phyloP scores from a whole-genome alignment of 176 grass and related monocot genomes.

The Zoysia japonica region DNA sequence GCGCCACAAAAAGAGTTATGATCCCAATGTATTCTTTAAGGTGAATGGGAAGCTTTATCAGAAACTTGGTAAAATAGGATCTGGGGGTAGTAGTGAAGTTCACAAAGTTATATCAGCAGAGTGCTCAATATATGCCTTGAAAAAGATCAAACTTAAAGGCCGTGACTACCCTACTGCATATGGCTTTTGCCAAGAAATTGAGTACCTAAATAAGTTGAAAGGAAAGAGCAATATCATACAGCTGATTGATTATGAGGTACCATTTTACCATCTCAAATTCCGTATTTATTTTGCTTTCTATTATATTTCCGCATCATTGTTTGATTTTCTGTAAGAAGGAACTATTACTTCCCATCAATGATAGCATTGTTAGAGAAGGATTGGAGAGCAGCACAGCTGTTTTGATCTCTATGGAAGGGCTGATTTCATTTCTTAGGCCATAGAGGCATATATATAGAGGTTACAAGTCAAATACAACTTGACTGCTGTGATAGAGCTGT shows the following conservation, averaged over 20 bases:
- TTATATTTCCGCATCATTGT: neutral
- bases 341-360: no score
- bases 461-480: no score
- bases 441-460: no score
- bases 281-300: neutral
- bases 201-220: slow-evolving; percentile 89
- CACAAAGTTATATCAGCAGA: slow-evolving; percentile 91
- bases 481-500: no score
- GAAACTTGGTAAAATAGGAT: slow-evolving; percentile 96
- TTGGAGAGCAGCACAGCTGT: no score
- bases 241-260: slow-evolving; percentile 95
- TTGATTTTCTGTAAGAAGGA: no score
- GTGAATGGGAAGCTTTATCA: slow-evolving; percentile 96
- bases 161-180: slow-evolving; percentile 90
- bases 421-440: no score
- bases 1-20: slow-evolving; percentile 63
- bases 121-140: slow-evolving; percentile 83
- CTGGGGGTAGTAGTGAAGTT: slow-evolving; percentile 94
- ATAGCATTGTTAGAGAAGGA: neutral
- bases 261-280: neutral
- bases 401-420: no score
- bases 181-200: slow-evolving; percentile 95
- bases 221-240: slow-evolving; percentile 93
- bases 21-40: slow-evolving; percentile 82
- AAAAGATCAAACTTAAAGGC: slow-evolving; percentile 96